A percentile compares a stretch with the other conserved stretches of the same genome.
Conservation (phyloP, 2,329 filamentous ascomycete genomes). For the Talaromyces pinophilus region DNA sequence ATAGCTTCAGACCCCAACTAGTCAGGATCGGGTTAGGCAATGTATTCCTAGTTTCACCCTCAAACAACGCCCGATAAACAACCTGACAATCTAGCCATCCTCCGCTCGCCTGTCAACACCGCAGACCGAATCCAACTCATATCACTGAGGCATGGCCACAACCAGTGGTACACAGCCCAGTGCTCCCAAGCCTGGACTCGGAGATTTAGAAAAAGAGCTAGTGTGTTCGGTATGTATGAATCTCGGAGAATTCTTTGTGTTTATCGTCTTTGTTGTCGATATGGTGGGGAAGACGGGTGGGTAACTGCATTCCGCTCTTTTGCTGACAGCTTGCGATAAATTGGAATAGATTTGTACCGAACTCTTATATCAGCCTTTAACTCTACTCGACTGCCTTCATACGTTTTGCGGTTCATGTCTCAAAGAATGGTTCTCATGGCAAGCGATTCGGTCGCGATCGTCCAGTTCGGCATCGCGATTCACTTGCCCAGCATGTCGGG, state of each 20-base stretch:
- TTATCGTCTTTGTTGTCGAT: constrained; percentile 15
- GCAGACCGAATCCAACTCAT: not conserved
- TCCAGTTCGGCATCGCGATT: constrained; percentile 59
- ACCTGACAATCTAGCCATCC: not conserved
- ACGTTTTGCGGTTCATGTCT: constrained; percentile 95
- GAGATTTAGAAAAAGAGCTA: constrained; percentile 87
- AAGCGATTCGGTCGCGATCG: constrained; percentile 60
- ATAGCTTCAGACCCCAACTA: constrained; percentile 6
- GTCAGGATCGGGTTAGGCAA: not conserved
- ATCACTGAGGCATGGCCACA: constrained; percentile 20
- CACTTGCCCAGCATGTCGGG: constrained; percentile 91
- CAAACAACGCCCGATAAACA: not conserved
- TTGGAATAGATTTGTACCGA: constrained; percentile 85
- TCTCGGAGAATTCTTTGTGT: constrained; percentile 23
- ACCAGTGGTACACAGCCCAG: constrained; percentile 18
- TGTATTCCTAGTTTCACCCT: not conserved
- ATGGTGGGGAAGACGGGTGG: constrained; percentile 15
- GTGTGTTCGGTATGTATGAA: constrained; percentile 78
- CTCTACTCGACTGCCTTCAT: constrained; percentile 88
- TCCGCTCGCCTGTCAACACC: constrained; percentile 9
- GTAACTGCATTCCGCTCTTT: constrained; percentile 6
- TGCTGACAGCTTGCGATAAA: constrained; percentile 11
- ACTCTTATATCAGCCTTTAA: constrained; percentile 85
- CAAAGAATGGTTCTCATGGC: constrained; percentile 92
- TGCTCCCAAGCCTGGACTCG: constrained; percentile 30